Base-by-base conservation (phyloP, 768 basidiomycete species). In the Punctularia strigosozonata region DNA sequence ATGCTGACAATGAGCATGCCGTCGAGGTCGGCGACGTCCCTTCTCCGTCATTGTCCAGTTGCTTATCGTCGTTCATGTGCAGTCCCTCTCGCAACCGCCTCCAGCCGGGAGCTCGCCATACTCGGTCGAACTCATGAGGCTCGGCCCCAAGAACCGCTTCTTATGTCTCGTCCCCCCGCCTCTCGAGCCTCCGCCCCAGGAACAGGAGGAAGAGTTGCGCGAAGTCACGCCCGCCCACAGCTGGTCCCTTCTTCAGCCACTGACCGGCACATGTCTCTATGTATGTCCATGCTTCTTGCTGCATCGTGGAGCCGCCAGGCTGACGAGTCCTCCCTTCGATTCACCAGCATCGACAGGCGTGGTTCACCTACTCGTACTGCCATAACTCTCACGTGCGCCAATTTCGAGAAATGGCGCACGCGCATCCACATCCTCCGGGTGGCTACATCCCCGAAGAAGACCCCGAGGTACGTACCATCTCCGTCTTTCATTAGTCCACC, bases 311-410 rank as follows among this genome's bases (percentile, higher is more conserved):
- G 38, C n/a, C n/a, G n/a, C n/a, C n/a, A n/a, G n/a, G n/a, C n/a
- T n/a, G n/a, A n/a, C n/a, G n/a, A n/a, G n/a, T n/a, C n/a, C 39
- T 50, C 46, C 50, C 45, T 38, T 35, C 50, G 57, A 56, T 60
- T 49, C 44, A 39, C 45, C 63, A 89, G 81, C 77, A 81, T 55
- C 76, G 76, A 49, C 85, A 89, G 66, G 77, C 80, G 26, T 95
- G 91, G 91, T 98, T 97, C 66, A 98, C 91, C 25, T 98, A 98
- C 62, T 80, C 88, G 36, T 95, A 86, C 59, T 90, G 94, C 64
- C 91, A 99, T 64, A 86, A 91, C 58, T 73, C 77, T 37, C 80
- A 95, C 61, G 89, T 98, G 44, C 80, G 92, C 42, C 95, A 99
- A 61, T 99, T 98, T 69, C 84, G 84, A 60, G 90, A 91, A 57